A percentile compares a stretch with the other conserved stretches of the same genome.
phyloP scores from a whole-genome alignment of 192 early-diverging fungal genomes.

The Glomus cerebriforme region DNA sequence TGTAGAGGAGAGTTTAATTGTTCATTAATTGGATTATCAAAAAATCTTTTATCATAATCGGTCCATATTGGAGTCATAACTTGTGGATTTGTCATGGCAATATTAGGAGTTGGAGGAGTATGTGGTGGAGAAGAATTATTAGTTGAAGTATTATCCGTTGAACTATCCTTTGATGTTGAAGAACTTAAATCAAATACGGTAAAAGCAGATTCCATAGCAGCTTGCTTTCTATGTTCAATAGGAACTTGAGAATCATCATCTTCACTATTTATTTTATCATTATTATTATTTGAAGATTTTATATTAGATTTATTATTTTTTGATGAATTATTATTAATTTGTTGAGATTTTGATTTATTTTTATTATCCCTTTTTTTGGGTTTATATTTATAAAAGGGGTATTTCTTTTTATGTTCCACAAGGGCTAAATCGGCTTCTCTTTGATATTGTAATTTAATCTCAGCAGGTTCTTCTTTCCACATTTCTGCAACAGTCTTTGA shows the following conservation, averaged over 20 bases:
- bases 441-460: conserved; percentile 30
- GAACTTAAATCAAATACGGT: conserved; percentile 7
- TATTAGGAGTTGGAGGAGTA: not conserved
- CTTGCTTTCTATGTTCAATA: conserved; percentile 29
- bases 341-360: conserved; percentile 4
- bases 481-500: conserved; percentile 33
- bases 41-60: not conserved
- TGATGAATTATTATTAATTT: not conserved
- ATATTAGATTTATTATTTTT: too few relatives aligned
- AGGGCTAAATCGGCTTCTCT: conserved; percentile 28
- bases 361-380: conserved; percentile 30
- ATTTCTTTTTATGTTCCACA: conserved; percentile 30
- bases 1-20: not conserved
- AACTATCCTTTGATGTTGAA: not conserved
- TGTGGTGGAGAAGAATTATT: not conserved
- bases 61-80: not conserved
- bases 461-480: conserved; percentile 31
- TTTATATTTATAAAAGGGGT: conserved; percentile 31
- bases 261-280: not conserved
- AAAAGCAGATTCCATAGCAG: conserved; percentile 32
- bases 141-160: not conserved
- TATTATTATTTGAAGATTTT: conserved; percentile 1
- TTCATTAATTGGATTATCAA: not conserved
- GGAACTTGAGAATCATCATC: conserved; percentile 21
- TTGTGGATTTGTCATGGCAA: not conserved